Conservation (phyloP, 371 early-diverging fungal genomes). For the Mortierella sp. region DNA sequence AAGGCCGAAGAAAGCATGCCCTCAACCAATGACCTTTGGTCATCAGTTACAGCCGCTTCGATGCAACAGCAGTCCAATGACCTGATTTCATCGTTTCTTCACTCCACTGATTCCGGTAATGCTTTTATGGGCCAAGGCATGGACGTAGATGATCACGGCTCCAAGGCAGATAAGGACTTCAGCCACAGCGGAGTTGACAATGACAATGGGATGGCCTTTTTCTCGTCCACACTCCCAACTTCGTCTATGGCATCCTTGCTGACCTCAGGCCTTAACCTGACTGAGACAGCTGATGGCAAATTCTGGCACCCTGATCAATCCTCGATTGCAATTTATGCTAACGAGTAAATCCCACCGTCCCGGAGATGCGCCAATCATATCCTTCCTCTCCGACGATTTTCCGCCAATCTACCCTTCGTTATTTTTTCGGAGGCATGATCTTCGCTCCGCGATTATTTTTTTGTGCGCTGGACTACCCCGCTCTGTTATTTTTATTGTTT, state of each 20-base stretch:
- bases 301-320: constrained; percentile 26
- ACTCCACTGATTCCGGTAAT: constrained; percentile 25
- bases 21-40: constrained; percentile 12
- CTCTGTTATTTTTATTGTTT: constrained; percentile 6
- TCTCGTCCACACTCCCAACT: constrained; percentile 12
- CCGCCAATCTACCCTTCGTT: background rate
- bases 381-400: constrained; percentile 20
- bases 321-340: constrained; percentile 37
- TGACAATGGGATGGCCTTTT: constrained; percentile 7
- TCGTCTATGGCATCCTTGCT: constrained; percentile 12
- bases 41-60: constrained; percentile 1
- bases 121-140: constrained; percentile 32
- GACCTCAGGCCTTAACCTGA: constrained; percentile 18
- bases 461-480: background rate
- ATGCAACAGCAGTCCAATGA: constrained; percentile 27
- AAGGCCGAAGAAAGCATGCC: background rate
- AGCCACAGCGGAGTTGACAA: constrained; percentile 1
- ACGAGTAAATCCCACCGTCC: constrained; percentile 22
- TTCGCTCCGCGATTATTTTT: constrained; percentile 7
- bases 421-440: background rate
- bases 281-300: constrained; percentile 20
- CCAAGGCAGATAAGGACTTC: background rate
- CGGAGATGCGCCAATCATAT: constrained; percentile 14
- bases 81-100: constrained; percentile 32
- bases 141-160: constrained; percentile 21